phyloP scores from a whole-genome alignment of 1,139 yeast genomes.

The Nakaseomyces glabratus region DNA sequence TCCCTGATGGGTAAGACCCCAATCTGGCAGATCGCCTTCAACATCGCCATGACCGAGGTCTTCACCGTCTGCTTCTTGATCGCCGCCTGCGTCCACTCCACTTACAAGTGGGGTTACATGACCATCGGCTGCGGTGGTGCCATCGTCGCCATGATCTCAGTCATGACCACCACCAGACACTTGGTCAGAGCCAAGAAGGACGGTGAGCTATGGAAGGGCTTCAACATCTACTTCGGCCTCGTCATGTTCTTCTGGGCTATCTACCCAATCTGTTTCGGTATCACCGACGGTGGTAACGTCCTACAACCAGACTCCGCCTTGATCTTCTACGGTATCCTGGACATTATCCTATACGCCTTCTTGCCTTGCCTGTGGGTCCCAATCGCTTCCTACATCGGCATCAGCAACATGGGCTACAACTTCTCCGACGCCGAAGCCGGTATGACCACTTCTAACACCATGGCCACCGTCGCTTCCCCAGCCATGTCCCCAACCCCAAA shows the following conservation, averaged over 20 bases:
- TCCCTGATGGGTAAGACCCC: constrained; percentile 40
- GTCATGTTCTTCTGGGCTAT: constrained; percentile 37
- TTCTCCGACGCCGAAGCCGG: background rate
- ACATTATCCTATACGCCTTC: constrained; percentile 37
- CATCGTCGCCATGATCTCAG: constrained; percentile 18
- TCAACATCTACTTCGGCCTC: constrained; percentile 25
- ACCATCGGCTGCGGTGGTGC: constrained; percentile 32
- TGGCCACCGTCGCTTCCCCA: constrained; percentile 3
- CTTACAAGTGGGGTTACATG: constrained; percentile 51
- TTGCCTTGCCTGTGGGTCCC: constrained; percentile 21
- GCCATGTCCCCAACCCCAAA: constrained; percentile 6
- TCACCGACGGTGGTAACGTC: constrained; percentile 58
- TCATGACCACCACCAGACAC: constrained; percentile 25
- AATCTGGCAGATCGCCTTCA: constrained; percentile 34
- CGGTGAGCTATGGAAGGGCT: constrained; percentile 16
- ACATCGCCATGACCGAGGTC: constrained; percentile 40
- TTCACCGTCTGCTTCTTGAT: constrained; percentile 46
- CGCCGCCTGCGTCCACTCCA: constrained; percentile 45
- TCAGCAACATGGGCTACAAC: constrained; percentile 10
- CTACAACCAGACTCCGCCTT: constrained; percentile 57
- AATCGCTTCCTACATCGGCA: constrained; percentile 21
- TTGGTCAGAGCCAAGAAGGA: constrained; percentile 18
- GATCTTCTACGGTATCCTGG: constrained; percentile 54
- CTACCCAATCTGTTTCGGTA: constrained; percentile 53
- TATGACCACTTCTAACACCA: constrained; percentile 3